Conservation (phyloP, 2,329 filamentous ascomycete genomes). For the Fusarium clavum region DNA sequence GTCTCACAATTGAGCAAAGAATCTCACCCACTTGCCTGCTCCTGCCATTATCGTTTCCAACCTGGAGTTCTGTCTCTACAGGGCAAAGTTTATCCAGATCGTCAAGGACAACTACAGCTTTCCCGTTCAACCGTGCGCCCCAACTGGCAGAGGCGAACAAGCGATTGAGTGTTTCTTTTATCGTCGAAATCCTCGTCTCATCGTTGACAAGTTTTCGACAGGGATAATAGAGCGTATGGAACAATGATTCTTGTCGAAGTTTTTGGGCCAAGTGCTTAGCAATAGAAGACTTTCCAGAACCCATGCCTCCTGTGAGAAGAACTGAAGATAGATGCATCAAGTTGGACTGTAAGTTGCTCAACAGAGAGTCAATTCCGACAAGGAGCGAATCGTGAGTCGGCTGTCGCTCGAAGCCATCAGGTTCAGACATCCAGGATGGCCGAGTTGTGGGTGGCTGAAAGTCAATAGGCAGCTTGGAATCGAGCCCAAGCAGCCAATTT, state of each 20-base stretch:
- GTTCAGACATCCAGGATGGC: slow-evolving; percentile 66
- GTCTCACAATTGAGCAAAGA: slow-evolving; percentile 82
- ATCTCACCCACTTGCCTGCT: slow-evolving; percentile 94
- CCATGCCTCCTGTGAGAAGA: slow-evolving; percentile 86
- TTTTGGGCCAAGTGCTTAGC: slow-evolving; percentile 79
- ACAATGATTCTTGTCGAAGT: slow-evolving; percentile 78
- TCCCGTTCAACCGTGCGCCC: slow-evolving; percentile 88
- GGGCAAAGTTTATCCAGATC: slow-evolving; percentile 95
- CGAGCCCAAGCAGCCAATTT: slow-evolving; percentile 82
- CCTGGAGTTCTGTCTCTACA: slow-evolving; percentile 92
- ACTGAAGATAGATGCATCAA: slow-evolving; percentile 89
- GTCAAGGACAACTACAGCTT: slow-evolving; percentile 86
- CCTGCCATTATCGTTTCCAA: slow-evolving; percentile 91
- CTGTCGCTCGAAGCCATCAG: slow-evolving; percentile 63
- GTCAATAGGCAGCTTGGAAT: slow-evolving; percentile 78
- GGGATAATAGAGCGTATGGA: slow-evolving; percentile 85
- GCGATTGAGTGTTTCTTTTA: slow-evolving; percentile 88
- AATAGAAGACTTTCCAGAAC: slow-evolving; percentile 88
- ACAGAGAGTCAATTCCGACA: slow-evolving; percentile 85
- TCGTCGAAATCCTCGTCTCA: slow-evolving; percentile 86
- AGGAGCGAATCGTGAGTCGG: slow-evolving; percentile 70
- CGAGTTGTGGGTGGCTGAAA: slow-evolving; percentile 79
- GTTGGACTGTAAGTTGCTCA: slow-evolving; percentile 79
- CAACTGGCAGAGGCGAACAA: slow-evolving; percentile 91
- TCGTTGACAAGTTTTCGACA: slow-evolving; percentile 91